A percentile compares a stretch with the other conserved stretches of the same genome.
phyloP scores from a whole-genome alignment of 352 stramenopile genomes.

The Globisporangium abappressorium region DNA sequence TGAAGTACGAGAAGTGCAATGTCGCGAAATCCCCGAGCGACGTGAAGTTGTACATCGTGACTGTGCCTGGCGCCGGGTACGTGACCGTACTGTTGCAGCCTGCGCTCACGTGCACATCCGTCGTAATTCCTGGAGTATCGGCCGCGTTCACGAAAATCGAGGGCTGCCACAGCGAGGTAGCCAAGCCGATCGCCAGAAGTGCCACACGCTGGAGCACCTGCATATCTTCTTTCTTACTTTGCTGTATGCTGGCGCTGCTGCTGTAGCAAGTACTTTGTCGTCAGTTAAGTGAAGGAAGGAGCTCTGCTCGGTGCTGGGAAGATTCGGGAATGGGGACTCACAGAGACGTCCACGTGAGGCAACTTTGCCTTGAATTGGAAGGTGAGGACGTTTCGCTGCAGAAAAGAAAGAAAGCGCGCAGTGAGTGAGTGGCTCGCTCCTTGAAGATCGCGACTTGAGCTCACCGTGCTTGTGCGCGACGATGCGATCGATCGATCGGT shows the following conservation, averaged over 20 bases:
- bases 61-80: constrained; percentile 27
- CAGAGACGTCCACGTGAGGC: not conserved
- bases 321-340: not conserved
- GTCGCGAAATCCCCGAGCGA: constrained; percentile 51
- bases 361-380: not conserved
- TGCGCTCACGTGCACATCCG: constrained; percentile 24
- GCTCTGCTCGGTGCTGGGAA: not conserved
- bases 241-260: not conserved
- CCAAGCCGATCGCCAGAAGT: constrained; percentile 2
- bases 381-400: not conserved
- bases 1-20: constrained; percentile 65
- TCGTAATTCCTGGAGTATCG: not conserved
- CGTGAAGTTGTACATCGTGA: constrained; percentile 34
- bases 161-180: not conserved
- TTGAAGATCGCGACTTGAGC: not conserved
- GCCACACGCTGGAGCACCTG: not conserved
- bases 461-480: not conserved
- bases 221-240: constrained; percentile 3
- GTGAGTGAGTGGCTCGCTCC: not conserved
- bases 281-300: not conserved
- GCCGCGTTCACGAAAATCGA: not conserved
- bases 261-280: not conserved
- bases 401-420: not conserved
- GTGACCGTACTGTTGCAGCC: constrained; percentile 26
- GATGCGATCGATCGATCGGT: not conserved